A percentile compares a stretch with the other conserved stretches of the same genome.
These are phyloP conservation scores for Crithidia acanthocephali DNA, from an alignment of 208 protist species.

Conservation along the genomic window DNA sequence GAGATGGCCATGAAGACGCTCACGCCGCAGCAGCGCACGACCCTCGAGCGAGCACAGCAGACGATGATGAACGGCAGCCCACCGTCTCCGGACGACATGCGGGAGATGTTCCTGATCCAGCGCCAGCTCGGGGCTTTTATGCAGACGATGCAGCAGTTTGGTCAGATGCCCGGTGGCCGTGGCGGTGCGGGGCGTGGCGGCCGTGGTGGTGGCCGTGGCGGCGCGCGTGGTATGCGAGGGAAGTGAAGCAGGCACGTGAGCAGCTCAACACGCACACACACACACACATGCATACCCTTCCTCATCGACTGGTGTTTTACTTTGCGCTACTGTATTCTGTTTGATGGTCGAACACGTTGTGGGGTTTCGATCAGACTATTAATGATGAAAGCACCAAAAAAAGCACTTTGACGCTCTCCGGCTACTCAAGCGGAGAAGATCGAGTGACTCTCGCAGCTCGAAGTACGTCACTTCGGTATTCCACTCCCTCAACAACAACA, in stretches of 20 bases:
- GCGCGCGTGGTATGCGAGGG: neutral
- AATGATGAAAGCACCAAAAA: too few relatives aligned
- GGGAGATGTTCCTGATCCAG: constrained; percentile 77
- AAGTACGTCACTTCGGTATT: too few relatives aligned
- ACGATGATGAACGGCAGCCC: constrained; percentile 57
- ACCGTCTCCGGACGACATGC: constrained; percentile 64
- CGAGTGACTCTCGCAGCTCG: too few relatives aligned
- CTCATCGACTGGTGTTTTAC: too few relatives aligned
- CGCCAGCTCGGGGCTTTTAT: constrained; percentile 80
- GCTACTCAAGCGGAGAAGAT: too few relatives aligned
- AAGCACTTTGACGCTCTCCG: too few relatives aligned
- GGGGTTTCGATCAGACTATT: too few relatives aligned
- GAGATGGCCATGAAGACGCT: constrained; percentile 79
- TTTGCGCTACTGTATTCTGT: too few relatives aligned
- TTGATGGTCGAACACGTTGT: too few relatives aligned
- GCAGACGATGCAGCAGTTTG: constrained; percentile 75
- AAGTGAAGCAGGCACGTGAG: neutral
- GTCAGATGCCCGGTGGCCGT: constrained; percentile 7
- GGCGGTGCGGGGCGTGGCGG: constrained; percentile 9
- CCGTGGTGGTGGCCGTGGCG: constrained; percentile 9
- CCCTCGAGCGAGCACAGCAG: constrained; percentile 62
- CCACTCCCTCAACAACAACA: too few relatives aligned
- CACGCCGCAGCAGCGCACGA: constrained; percentile 49
- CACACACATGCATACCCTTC: neutral
- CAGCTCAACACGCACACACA: neutral